Evolutionary conservation across 306 rosid genomes (phyloP), one percentile per base, ranked within the genome.

Genomic region (Pyrus pyrifolia): DNA sequence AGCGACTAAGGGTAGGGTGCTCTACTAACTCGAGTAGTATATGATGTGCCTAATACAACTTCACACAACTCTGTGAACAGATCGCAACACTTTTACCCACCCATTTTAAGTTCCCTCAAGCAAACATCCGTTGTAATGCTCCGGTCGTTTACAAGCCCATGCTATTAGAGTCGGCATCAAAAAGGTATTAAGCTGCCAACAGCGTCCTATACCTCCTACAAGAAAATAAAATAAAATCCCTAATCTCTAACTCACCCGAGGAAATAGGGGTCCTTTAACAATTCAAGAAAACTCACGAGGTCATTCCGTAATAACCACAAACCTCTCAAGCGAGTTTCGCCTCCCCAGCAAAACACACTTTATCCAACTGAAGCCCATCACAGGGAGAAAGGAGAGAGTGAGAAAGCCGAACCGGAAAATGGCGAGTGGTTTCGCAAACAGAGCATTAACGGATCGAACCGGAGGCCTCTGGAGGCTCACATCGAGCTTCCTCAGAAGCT

Each of bases 371-470:
- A 35, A 44, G 75, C 33, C 30, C 22, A 14, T 45, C 4, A 7
- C 52, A 31, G 19, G 4, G 67, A 44, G 15, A 1, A 9, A 4
- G 27, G 13, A 42, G 67, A 12, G 18, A 49, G 68, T 51, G 55
- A 51, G 21, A 51, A 81, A 25, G 15, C 11, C 11, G 58, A 21
- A 35, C 33, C 27, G 61, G 76, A 77, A 71, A 76, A 89, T 90
- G 98, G 88, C 96, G 65, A 83, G 31, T 67, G 80, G 88, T 23
- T 71, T 92, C 63, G 77, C 81, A 25, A 74, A 29, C 81, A 86
- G 82, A 83, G 82, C 87, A 4, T 42, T 79, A 5, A 8, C 67
- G 18, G 59, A 82, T 80, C 88, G 84, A 78, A 78, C 68, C 82
- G 70, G 68, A 73, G 81, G 75, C 27, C 31, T 89, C 42, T 80